phyloP scores from a whole-genome alignment of 805 yeast species.

The Pichia manshurica region DNA sequence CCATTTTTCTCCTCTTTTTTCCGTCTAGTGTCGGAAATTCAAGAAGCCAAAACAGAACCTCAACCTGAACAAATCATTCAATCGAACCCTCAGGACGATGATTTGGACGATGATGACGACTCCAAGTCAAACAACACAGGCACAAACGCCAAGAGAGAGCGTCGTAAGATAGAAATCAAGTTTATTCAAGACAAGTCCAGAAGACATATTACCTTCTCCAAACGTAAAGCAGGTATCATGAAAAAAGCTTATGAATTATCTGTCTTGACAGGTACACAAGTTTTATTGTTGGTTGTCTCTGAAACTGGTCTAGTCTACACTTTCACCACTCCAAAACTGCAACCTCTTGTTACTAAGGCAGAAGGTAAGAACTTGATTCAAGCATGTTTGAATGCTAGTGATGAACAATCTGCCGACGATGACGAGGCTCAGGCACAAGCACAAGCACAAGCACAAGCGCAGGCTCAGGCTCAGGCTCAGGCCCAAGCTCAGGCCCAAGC shows the following conservation, averaged over 20 bases:
- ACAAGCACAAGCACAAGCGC: conserved; percentile 29
- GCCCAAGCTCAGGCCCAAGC: conserved; percentile 32
- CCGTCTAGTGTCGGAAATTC: conserved; percentile 1
- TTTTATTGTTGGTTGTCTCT: conserved; percentile 84
- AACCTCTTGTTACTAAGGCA: conserved; percentile 93
- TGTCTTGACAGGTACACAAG: conserved; percentile 96
- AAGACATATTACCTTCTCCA: conserved; percentile 95
- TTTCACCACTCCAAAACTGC: conserved; percentile 97
- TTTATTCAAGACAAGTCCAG: conserved; percentile 96
- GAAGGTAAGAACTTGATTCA: conserved; percentile 97
- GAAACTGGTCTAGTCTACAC: conserved; percentile 99
- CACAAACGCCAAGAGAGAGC: conserved; percentile 46
- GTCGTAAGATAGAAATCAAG: conserved; percentile 92
- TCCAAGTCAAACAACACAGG: conserved; percentile 29
- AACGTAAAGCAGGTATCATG: conserved; percentile 98
- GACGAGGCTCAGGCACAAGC: conserved; percentile 39
- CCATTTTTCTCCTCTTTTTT: background rate
- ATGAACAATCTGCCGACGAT: conserved; percentile 60
- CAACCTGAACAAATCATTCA: conserved; percentile 1
- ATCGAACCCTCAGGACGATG: conserved; percentile 1
- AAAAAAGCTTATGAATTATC: conserved; percentile 98
- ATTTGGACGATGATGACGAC: conserved; percentile 47
- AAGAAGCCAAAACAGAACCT: conserved; percentile 7
- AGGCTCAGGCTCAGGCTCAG: conserved; percentile 29
- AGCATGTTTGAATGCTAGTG: conserved; percentile 97